These are phyloP conservation scores for Beauveria varroae DNA, from an alignment of 2,329 filamentous ascomycete species.

Conservation along the genomic window DNA sequence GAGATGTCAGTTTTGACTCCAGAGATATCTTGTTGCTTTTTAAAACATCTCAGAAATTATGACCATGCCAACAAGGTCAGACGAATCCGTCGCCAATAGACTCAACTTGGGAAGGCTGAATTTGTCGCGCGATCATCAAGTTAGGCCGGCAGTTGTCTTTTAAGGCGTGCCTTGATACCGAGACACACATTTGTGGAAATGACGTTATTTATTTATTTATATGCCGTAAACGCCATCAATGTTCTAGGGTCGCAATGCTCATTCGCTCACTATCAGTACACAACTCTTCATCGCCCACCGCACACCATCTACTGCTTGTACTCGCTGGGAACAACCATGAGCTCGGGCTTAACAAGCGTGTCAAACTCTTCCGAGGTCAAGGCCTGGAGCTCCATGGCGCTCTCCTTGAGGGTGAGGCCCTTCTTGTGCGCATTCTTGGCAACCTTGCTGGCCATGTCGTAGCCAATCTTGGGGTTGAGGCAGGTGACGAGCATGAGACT, in stretches of 20 bases:
- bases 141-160: no score
- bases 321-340: slow-evolving; percentile 81
- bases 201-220: neutral
- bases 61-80: no score
- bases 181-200: neutral
- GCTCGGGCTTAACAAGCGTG: slow-evolving; percentile 78
- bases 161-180: no score
- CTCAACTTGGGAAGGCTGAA: no score
- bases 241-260: neutral
- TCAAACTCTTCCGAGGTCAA: slow-evolving; percentile 87
- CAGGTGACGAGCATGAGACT: slow-evolving; percentile 98
- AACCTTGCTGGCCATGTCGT: slow-evolving; percentile 95
- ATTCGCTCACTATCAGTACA: neutral
- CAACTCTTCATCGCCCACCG: neutral
- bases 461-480: slow-evolving; percentile 94
- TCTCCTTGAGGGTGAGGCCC: slow-evolving; percentile 86
- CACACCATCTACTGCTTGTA: slow-evolving; percentile 40
- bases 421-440: slow-evolving; percentile 99
- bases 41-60: no score
- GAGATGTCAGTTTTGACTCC: no score
- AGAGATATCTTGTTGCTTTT: no score
- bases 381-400: slow-evolving; percentile 86
- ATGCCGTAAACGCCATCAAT: neutral
- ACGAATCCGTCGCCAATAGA: no score
- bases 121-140: no score